Conservation (phyloP, 2,329 filamentous ascomycete genomes). For the Fusarium kyushuense region DNA sequence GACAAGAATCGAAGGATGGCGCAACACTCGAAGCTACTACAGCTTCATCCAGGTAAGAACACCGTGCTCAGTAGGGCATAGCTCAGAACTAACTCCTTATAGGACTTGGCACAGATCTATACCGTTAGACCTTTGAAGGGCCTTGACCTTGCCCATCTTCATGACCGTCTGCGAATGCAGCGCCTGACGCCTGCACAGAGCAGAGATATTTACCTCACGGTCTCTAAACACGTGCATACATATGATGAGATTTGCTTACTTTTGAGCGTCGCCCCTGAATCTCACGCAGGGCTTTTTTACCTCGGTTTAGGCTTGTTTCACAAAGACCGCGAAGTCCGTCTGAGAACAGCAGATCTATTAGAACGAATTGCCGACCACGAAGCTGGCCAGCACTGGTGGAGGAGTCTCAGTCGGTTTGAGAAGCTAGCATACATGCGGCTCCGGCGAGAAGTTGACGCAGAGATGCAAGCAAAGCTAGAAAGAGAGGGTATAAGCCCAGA, state of each 20-base stretch:
- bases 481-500: constrained; percentile 57
- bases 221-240: constrained; percentile 79
- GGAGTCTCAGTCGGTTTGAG: constrained; percentile 84
- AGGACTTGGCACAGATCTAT: constrained; percentile 76
- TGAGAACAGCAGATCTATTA: constrained; percentile 81
- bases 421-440: constrained; percentile 87
- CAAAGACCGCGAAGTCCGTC: constrained; percentile 81
- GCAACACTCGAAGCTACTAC: constrained; percentile 94
- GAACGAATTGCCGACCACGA: constrained; percentile 88
- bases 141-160: constrained; percentile 91
- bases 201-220: constrained; percentile 85
- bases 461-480: constrained; percentile 61
- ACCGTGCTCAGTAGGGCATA: too few species aligned
- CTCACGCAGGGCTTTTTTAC: constrained; percentile 90
- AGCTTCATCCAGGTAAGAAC: constrained; percentile 84
- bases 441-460: constrained; percentile 72
- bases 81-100: constrained; percentile 27
- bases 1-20: constrained; percentile 94
- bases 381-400: constrained; percentile 94
- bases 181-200: constrained; percentile 81
- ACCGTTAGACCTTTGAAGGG: constrained; percentile 76
- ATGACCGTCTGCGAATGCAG: constrained; percentile 88
- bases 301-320: constrained; percentile 92
- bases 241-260: constrained; percentile 90
- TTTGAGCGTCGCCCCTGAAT: constrained; percentile 84